A percentile compares a stretch with the other conserved stretches of the same genome.
Evolutionary conservation across 176 grass and related monocot species (phyloP).

Genomic region (Elymus sibiricus): DNA sequence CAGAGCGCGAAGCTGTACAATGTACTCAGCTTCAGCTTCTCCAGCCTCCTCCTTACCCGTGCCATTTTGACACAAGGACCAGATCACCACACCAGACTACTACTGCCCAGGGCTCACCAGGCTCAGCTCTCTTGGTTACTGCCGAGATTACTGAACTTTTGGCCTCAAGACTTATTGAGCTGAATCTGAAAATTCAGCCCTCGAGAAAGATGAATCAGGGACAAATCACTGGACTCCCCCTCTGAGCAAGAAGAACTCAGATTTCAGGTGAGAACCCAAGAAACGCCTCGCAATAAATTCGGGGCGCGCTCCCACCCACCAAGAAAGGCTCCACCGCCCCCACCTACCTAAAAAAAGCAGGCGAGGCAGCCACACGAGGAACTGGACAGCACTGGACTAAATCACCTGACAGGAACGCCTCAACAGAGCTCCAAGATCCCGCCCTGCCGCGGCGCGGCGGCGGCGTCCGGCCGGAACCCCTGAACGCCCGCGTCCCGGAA

Average conservation of each 20-base stretch:
- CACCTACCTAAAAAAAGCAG: conserved; percentile 34
- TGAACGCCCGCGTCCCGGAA: conserved; percentile 20
- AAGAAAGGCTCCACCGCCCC: conserved; percentile 18
- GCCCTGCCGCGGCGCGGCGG: not conserved
- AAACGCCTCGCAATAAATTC: conserved; percentile 32
- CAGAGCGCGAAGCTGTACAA: conserved; percentile 63
- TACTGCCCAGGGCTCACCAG: not conserved
- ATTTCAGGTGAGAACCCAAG: not conserved
- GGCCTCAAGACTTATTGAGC: not conserved
- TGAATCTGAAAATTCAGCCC: not conserved
- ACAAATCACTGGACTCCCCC: not conserved
- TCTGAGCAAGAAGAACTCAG: conserved; percentile 7
- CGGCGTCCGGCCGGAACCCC: not conserved
- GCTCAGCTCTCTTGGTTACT: not conserved
- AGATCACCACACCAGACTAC: not conserved
- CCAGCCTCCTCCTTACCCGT: conserved; percentile 34
- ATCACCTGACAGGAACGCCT: not conserved
- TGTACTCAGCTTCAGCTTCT: conserved; percentile 52
- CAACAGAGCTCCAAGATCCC: conserved; percentile 46
- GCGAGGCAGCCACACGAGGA: not conserved
- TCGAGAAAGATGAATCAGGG: not conserved
- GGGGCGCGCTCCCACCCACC: conserved; percentile 27
- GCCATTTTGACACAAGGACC: conserved; percentile 22
- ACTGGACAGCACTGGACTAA: conserved; percentile 22
- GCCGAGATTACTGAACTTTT: not conserved